Conservation (phyloP, 306 rosid genomes). For the Dicorynia guianensis region DNA sequence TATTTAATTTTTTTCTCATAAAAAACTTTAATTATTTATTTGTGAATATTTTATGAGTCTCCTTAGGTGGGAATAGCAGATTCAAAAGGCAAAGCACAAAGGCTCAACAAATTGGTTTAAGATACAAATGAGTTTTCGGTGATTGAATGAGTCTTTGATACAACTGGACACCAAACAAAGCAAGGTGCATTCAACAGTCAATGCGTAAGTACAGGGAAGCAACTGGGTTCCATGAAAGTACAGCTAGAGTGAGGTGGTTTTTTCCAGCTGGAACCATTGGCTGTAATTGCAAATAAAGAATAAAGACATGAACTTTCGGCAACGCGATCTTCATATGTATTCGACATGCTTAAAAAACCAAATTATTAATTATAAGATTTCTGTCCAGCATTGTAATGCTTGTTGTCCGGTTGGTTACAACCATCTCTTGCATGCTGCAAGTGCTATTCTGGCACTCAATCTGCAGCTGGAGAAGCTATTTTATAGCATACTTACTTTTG, state of each 20-base stretch:
- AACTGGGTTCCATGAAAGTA: conserved; percentile 26
- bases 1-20: too few relatives aligned
- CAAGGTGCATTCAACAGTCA: conserved; percentile 9
- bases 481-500: background rate
- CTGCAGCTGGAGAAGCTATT: background rate
- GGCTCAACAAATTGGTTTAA: too few relatives aligned
- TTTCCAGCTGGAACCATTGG: conserved; percentile 39
- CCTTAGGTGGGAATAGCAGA: too few relatives aligned
- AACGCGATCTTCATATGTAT: conserved; percentile 11
- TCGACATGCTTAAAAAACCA: conserved; percentile 33
- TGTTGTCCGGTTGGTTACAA: background rate
- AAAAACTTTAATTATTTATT: too few relatives aligned
- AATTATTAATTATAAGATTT: background rate
- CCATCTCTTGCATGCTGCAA: background rate
- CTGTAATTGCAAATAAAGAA: conserved; percentile 38
- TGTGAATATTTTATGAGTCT: too few relatives aligned
- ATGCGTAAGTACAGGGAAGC: conserved; percentile 5
- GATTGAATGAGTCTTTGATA: conserved; percentile 10
- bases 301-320: conserved; percentile 11
- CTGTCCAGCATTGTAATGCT: background rate
- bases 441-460: background rate
- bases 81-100: too few relatives aligned
- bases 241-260: conserved; percentile 56
- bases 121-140: background rate
- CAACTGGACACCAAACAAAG: conserved; percentile 18